Percentiles rank a stretch among this genome's conserved stretches.
These are phyloP conservation scores for Diplodia seriata DNA, from an alignment of 2,329 filamentous ascomycete species.

Conservation along the genomic window DNA sequence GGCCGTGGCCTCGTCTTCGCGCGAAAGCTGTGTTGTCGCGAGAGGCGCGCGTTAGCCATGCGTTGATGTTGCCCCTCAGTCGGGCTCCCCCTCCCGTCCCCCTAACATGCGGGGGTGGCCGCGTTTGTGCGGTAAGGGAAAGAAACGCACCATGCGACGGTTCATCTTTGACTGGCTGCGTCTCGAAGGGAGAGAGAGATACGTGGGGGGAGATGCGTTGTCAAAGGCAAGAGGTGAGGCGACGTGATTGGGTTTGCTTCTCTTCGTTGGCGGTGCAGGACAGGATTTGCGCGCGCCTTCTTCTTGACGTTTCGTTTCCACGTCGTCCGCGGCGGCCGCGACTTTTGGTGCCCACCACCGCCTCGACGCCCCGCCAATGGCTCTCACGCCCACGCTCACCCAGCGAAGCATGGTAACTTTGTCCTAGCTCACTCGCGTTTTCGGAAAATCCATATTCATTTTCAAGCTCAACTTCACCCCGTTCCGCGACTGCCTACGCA, in stretches of 20 bases:
- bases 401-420: neutral
- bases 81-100: neutral
- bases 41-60: constrained; percentile 29
- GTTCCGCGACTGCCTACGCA: neutral
- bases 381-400: neutral
- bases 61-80: neutral
- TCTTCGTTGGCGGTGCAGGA: constrained; percentile 1
- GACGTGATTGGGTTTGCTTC: constrained; percentile 6
- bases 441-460: neutral
- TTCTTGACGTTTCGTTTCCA: neutral
- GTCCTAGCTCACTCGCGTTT: neutral
- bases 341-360: constrained; percentile 3
- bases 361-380: neutral
- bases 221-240: neutral
- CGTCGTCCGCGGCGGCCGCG: constrained; percentile 15
- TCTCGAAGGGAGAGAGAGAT: constrained; percentile 6
- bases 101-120: neutral
- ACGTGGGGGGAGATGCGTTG: constrained; percentile 6
- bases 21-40: constrained; percentile 72
- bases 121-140: neutral
- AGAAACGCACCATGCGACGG: constrained; percentile 29
- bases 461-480: neutral
- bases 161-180: constrained; percentile 28
- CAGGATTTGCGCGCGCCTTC: constrained; percentile 18
- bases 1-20: constrained; percentile 82